A percentile compares a stretch with the other conserved stretches of the same genome.
Evolutionary conservation across 208 protist genomes (phyloP).

Genomic region (Lotmaria passim): DNA sequence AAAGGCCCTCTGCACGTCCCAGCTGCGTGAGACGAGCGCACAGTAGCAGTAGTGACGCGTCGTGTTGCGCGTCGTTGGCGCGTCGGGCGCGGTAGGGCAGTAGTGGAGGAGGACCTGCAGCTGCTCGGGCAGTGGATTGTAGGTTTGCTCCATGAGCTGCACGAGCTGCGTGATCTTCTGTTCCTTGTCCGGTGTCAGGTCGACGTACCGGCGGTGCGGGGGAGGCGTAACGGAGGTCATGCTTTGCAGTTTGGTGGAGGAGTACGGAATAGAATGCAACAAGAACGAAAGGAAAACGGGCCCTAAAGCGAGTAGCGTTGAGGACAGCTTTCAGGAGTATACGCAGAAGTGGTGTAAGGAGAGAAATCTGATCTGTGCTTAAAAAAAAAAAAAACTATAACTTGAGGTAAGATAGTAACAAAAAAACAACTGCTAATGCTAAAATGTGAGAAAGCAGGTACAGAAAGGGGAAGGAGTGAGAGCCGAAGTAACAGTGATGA

Average conservation of each 20-base stretch:
- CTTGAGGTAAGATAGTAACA: not conserved
- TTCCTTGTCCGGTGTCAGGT: slow-evolving; percentile 12
- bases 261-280: not conserved
- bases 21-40: slow-evolving; percentile 49
- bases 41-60: slow-evolving; percentile 50
- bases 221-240: slow-evolving; percentile 2
- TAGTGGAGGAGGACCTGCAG: slow-evolving; percentile 22
- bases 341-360: not conserved
- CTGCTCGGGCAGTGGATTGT: slow-evolving; percentile 28
- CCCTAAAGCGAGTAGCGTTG: too few relatives aligned
- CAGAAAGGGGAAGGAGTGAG: too few relatives aligned
- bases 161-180: slow-evolving; percentile 37
- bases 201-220: slow-evolving; percentile 32
- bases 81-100: not conserved
- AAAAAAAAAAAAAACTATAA: not conserved
- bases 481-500: too few relatives aligned
- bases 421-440: too few relatives aligned
- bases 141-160: slow-evolving; percentile 34
- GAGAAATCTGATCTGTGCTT: not conserved
- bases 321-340: not conserved
- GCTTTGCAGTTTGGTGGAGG: not conserved
- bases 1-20: slow-evolving; percentile 60
- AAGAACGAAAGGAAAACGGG: not conserved
- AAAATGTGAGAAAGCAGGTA: too few relatives aligned
- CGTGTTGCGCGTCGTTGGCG: slow-evolving; percentile 36